Base-by-base conservation (phyloP, 2,329 filamentous ascomycete genomes). In the Chalara sp. region DNA sequence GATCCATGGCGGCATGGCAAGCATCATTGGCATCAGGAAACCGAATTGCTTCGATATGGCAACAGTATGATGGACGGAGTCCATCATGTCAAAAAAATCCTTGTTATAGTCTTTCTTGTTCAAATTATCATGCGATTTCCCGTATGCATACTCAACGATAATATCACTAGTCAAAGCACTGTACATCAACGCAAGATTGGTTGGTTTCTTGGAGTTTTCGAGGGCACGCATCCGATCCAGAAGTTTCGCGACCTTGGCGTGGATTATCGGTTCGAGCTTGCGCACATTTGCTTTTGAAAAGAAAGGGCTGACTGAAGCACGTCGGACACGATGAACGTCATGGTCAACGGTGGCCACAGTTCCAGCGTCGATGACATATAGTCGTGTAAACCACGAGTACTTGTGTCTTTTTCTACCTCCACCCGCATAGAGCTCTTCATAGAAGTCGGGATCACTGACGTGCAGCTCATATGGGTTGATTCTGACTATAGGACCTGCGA, bases 101-200 rank as follows among this genome's bases (percentile, higher is more conserved):
- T 51, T 66, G 65, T 45, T 60, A 48, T 30, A 54, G 59, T 28
- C 63, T 57, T 8, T 59, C 56, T 49, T 66, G 62, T 47, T 39
- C 40, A 6, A 28, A 32, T 10, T 12, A 8, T 13, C 37, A 7
- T 32, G 32, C 28, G 40, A n/a, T 4, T 13, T 12, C 8, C 12
- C 13, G 10, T 5, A 21, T 6, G 6, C 5, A 31, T 12, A 33
- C 30, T 4, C 31, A 6, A 2, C 7, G 6, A 13, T 29, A 28
- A n/a, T 44, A 56, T 51, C 51, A 52, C 37, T 49, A 6, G 47
- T 33, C 35, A 45, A 35, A 35, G 54, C 51, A 32, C 52, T 44
- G 47, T 48, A 55, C 8, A 48, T 54, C 21, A 31, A 47, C 47
- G 44, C 50, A 6, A 49, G 49, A 29, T 32, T 45, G 2, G 53